Evolutionary conservation across 2,329 filamentous ascomycete species (phyloP).

Genomic region (Fusarium stilboides): DNA sequence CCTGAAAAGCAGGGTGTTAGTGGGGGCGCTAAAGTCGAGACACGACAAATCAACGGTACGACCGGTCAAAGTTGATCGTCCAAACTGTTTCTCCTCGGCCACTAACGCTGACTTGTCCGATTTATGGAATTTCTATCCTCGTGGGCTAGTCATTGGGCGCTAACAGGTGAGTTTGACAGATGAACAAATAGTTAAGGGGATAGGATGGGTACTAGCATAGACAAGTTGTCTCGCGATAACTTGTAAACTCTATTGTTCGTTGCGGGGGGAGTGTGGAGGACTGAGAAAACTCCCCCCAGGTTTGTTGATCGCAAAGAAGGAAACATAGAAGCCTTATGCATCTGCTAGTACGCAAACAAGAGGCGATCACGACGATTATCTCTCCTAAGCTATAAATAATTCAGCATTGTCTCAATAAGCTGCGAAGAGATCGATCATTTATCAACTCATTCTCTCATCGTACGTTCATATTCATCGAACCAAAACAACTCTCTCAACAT

Average conservation of each 20-base stretch:
- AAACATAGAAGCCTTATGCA: not conserved
- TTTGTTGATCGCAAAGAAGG: not conserved
- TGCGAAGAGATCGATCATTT: no score
- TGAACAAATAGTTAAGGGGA: not conserved
- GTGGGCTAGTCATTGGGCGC: not conserved
- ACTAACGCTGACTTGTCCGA: not conserved
- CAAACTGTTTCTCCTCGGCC: not conserved
- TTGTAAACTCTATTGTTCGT: not conserved
- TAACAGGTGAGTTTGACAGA: not conserved
- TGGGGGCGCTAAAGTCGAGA: not conserved
- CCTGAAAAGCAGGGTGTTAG: conserved; percentile 5
- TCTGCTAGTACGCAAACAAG: not conserved
- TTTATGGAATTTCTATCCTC: not conserved
- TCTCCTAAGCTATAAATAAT: conserved; percentile 9
- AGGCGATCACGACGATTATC: not conserved
- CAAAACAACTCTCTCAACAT: conserved; percentile 21
- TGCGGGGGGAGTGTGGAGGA: conserved; percentile 16
- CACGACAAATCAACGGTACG: not conserved
- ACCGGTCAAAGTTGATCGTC: not conserved
- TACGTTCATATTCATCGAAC: not conserved
- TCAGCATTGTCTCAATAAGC: not conserved
- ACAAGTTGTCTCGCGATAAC: no score
- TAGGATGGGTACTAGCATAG: no score
- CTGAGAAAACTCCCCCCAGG: conserved; percentile 17
- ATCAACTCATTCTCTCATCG: not conserved